phyloP scores from a whole-genome alignment of 805 yeast species.

The Metschnikowia drakensbergensis region DNA sequence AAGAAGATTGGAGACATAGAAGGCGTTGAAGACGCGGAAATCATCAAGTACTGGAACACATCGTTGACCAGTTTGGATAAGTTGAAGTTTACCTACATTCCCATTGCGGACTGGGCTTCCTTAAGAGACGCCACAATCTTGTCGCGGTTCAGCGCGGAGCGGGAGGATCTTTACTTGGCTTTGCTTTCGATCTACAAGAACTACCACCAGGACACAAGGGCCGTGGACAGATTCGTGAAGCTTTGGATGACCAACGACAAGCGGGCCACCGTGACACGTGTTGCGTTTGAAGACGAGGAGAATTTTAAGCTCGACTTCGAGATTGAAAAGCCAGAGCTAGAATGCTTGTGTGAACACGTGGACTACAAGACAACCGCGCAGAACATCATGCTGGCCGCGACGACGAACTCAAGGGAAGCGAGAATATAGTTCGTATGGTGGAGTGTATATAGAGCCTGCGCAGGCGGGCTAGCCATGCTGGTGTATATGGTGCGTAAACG shows the following conservation, averaged over 20 bases:
- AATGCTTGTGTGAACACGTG: conserved; percentile 25
- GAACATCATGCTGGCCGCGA: not conserved
- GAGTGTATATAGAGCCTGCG: too few relatives aligned
- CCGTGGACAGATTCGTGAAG: conserved; percentile 28
- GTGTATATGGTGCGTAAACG: too few relatives aligned
- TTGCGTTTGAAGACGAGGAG: conserved; percentile 21
- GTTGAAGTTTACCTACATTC: conserved; percentile 58
- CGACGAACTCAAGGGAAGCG: too few relatives aligned
- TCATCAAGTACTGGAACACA: conserved; percentile 55
- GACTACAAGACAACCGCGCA: conserved; percentile 20
- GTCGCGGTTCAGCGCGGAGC: conserved; percentile 39
- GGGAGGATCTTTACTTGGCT: conserved; percentile 26
- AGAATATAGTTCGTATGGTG: too few relatives aligned
- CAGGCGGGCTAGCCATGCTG: too few relatives aligned
- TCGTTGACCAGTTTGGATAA: conserved; percentile 45
- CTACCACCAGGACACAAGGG: conserved; percentile 37
- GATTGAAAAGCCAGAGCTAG: conserved; percentile 23
- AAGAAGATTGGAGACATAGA: conserved; percentile 68
- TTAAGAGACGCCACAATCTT: conserved; percentile 70
- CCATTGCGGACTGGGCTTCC: conserved; percentile 84
- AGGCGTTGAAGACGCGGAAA: conserved; percentile 46
- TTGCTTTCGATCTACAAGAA: conserved; percentile 25
- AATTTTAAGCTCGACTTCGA: conserved; percentile 17
- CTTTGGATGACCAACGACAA: conserved; percentile 30
- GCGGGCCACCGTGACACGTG: conserved; percentile 19